These are phyloP conservation scores for Asterochloris erici DNA, from an alignment of 139 green algal species.

Conservation along the genomic window DNA sequence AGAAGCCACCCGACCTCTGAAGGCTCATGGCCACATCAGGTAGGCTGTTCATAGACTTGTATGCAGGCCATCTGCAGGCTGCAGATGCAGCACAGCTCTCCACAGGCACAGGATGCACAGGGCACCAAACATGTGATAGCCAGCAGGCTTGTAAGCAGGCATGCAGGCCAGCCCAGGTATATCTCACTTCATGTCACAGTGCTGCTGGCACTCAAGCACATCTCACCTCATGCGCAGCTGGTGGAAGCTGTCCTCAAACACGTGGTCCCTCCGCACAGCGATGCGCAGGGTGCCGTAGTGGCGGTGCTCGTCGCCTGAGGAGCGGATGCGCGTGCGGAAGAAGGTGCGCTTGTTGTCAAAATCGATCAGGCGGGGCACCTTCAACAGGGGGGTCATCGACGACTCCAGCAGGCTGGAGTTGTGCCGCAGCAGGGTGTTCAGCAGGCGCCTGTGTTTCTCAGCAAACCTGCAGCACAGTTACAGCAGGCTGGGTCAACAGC, in stretches of 20 bases:
- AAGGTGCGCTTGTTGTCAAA: constrained; percentile 97
- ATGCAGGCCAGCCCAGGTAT: too few relatives aligned
- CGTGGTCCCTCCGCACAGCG: constrained; percentile 75
- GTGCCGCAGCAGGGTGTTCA: constrained; percentile 88
- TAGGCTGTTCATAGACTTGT: too few relatives aligned
- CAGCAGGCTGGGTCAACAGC: too few relatives aligned
- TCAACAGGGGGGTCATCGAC: constrained; percentile 73
- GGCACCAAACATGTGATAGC: too few relatives aligned
- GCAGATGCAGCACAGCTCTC: too few relatives aligned
- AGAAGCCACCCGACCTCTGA: too few relatives aligned
- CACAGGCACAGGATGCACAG: too few relatives aligned
- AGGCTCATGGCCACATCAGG: too few relatives aligned
- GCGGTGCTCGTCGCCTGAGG: constrained; percentile 37
- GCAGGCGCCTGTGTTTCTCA: constrained; percentile 78
- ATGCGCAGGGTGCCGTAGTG: constrained; percentile 73
- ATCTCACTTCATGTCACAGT: too few relatives aligned
- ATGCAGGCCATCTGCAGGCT: too few relatives aligned
- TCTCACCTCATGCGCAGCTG: constrained; percentile 77
- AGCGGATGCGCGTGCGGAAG: constrained; percentile 68
- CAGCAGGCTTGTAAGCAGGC: too few relatives aligned
- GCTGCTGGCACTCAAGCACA: background rate
- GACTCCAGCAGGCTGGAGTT: constrained; percentile 75
- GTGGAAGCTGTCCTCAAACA: constrained; percentile 98
- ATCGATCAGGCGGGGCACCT: constrained; percentile 83
- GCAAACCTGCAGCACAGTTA: constrained; percentile 51